Evolutionary conservation across 225 moss, liverwort and hornwort genomes (phyloP).

Genomic region (Polytrichum formosum): DNA sequence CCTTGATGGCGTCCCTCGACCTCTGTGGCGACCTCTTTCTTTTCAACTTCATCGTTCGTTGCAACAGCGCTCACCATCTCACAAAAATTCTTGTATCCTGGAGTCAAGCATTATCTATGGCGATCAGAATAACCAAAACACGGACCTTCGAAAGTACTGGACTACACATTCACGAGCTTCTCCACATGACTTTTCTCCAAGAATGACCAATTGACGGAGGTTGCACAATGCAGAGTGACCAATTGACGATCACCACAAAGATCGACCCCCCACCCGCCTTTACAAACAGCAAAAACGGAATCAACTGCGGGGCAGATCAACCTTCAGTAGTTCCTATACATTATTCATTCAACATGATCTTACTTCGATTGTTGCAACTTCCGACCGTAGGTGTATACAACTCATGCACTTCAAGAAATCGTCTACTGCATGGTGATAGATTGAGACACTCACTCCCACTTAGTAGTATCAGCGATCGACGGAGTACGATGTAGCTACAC

Average conservation of each 20-base stretch:
- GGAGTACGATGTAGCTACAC: background rate
- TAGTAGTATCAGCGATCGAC: background rate
- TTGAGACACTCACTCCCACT: background rate
- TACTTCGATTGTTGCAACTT: background rate
- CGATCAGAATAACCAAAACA: background rate
- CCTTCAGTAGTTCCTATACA: background rate
- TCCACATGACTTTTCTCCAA: background rate
- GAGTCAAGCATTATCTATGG: background rate
- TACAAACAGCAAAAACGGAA: background rate
- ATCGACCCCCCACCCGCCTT: background rate
- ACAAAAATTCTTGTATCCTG: background rate
- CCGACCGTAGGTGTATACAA: too few relatives aligned
- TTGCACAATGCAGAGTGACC: background rate
- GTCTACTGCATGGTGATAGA: background rate
- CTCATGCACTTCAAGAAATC: background rate
- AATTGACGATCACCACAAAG: background rate
- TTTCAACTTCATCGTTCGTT: constrained; percentile 11
- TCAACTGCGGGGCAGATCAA: background rate
- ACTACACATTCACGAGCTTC: background rate
- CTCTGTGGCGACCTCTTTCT: constrained; percentile 25
- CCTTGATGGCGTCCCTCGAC: constrained; percentile 42
- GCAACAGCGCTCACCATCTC: constrained; percentile 12
- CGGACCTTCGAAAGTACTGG: background rate
- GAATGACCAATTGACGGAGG: too few relatives aligned
- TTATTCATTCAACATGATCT: background rate